Evolutionary conservation across 768 basidiomycete genomes (phyloP).

Genomic region (Lepiota brunneoincarnata): DNA sequence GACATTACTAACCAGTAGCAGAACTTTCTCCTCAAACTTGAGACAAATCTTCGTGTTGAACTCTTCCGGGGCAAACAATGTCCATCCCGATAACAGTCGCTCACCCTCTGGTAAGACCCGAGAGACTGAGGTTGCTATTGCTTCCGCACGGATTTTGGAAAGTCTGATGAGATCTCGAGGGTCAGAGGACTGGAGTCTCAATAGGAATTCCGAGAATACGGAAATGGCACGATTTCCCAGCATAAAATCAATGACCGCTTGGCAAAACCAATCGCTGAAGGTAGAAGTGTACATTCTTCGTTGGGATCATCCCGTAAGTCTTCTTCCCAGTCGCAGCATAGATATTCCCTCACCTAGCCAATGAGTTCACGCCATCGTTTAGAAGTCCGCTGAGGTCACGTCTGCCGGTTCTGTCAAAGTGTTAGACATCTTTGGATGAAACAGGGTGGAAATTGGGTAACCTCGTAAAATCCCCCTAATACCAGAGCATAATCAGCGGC

Average conservation of each 20-base stretch:
- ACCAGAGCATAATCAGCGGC: constrained; percentile 1
- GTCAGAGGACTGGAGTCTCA: constrained; percentile 88
- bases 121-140: constrained; percentile 85
- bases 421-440: constrained; percentile 6
- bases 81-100: constrained; percentile 83
- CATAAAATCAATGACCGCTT: constrained; percentile 92
- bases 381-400: constrained; percentile 89
- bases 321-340: background rate
- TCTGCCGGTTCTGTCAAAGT: constrained; percentile 76
- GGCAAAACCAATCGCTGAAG: constrained; percentile 94
- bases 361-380: constrained; percentile 93
- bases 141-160: constrained; percentile 87
- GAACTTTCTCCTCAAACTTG: constrained; percentile 91
- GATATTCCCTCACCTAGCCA: constrained; percentile 56
- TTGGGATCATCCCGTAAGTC: constrained; percentile 1
- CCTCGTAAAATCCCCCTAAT: constrained; percentile 86
- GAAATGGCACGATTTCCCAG: constrained; percentile 82
- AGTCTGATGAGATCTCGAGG: constrained; percentile 86
- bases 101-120: constrained; percentile 78
- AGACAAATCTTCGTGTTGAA: constrained; percentile 69
- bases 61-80: constrained; percentile 80
- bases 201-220: constrained; percentile 92
- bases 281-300: constrained; percentile 81
- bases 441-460: constrained; percentile 23
- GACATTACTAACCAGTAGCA: constrained; percentile 65